These are phyloP conservation scores for Mortierella alpina DNA, from an alignment of 192 early-diverging fungal genomes.

Conservation along the genomic window DNA sequence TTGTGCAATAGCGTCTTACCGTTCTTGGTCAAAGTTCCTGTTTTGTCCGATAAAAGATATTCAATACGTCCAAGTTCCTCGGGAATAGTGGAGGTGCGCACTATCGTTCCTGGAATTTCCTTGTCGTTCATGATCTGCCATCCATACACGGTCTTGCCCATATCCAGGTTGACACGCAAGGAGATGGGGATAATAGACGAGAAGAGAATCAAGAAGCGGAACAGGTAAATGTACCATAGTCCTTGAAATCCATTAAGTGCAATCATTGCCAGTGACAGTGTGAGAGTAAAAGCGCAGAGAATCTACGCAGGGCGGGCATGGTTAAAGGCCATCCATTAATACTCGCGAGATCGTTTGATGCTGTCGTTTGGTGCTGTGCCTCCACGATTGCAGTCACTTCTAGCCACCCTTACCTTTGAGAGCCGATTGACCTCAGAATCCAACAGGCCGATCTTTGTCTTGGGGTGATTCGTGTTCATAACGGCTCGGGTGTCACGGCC, in stretches of 20 bases:
- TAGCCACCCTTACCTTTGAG: constrained; percentile 71
- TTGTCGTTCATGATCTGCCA: constrained; percentile 88
- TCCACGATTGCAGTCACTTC: not conserved
- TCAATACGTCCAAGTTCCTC: constrained; percentile 96
- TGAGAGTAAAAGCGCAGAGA: constrained; percentile 85
- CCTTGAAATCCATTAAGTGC: constrained; percentile 90
- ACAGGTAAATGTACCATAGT: constrained; percentile 90
- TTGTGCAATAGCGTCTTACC: constrained; percentile 55
- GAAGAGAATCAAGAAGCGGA: constrained; percentile 95
- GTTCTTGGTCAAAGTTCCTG: constrained; percentile 95
- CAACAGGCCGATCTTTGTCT: constrained; percentile 90
- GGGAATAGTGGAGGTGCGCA: constrained; percentile 93
- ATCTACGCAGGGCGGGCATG: constrained; percentile 60
- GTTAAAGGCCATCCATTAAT: not conserved
- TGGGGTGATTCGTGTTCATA: constrained; percentile 94
- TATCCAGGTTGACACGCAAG: constrained; percentile 94
- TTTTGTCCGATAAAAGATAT: constrained; percentile 95
- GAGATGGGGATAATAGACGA: constrained; percentile 96
- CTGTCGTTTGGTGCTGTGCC: not conserved
- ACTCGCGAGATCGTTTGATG: not conserved
- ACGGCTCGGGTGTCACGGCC: constrained; percentile 94
- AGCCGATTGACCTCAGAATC: constrained; percentile 93
- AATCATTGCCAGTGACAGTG: constrained; percentile 87
- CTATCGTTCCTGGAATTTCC: constrained; percentile 87
- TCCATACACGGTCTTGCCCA: constrained; percentile 96